phyloP scores from a whole-genome alignment of 73 alveolate species.

The Paramecium tetraurelia region DNA sequence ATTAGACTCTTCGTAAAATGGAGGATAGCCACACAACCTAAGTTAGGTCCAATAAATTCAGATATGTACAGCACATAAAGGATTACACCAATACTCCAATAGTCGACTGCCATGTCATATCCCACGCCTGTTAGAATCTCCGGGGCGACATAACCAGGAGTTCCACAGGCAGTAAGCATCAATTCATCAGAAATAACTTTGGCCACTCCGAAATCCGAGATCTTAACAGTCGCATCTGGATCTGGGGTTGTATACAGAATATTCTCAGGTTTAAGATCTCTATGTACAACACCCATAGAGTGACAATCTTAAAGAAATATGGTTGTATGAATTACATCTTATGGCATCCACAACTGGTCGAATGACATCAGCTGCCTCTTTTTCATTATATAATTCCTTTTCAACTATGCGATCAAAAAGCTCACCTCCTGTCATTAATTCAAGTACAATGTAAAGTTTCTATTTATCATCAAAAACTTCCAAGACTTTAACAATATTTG shows the following conservation, averaged over 20 bases:
- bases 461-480: slow-evolving; percentile 81
- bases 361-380: slow-evolving; percentile 96
- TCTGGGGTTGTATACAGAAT: slow-evolving; percentile 88
- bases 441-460: slow-evolving; percentile 75
- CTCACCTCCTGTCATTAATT: slow-evolving; percentile 91
- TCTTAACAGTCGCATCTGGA: slow-evolving; percentile 85
- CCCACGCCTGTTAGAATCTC: slow-evolving; percentile 94
- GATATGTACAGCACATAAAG: slow-evolving; percentile 56
- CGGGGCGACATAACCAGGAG: slow-evolving; percentile 99
- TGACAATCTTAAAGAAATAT: slow-evolving; percentile 78
- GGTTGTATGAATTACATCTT: slow-evolving; percentile 59
- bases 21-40: slow-evolving; percentile 70
- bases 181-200: slow-evolving; percentile 90
- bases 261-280: slow-evolving; percentile 99
- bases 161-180: slow-evolving; percentile 98
- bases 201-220: slow-evolving; percentile 97
- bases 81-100: slow-evolving; percentile 91
- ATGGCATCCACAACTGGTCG: slow-evolving; percentile 96
- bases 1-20: slow-evolving; percentile 66
- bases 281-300: slow-evolving; percentile 90
- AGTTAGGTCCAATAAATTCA: slow-evolving; percentile 77
- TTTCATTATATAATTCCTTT: slow-evolving; percentile 95
- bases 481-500: slow-evolving; percentile 79
- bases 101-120: slow-evolving; percentile 94
- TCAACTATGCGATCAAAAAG: slow-evolving; percentile 93